Evolutionary conservation across 345 rosid genomes (phyloP).

Genomic region (Melaleuca alternifolia): DNA sequence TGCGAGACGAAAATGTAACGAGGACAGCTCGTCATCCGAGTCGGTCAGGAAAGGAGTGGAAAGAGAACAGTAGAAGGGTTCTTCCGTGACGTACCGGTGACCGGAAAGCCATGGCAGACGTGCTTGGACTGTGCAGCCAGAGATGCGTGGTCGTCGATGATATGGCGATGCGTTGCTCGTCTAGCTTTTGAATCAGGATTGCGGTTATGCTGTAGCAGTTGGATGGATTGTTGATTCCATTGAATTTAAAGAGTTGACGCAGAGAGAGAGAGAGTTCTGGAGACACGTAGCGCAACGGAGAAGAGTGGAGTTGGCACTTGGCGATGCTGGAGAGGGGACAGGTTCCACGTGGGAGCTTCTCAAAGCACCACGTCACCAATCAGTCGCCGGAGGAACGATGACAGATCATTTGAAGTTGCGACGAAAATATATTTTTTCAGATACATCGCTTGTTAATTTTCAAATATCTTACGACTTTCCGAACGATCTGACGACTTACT

Average conservation of each 20-base stretch:
- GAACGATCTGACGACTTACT: neutral
- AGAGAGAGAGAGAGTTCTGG: neutral
- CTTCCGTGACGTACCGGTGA: slow-evolving; percentile 20
- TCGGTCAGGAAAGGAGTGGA: neutral
- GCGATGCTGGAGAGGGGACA: neutral
- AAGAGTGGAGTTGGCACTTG: neutral
- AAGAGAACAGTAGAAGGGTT: neutral
- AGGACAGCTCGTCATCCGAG: neutral
- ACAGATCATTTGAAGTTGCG: neutral
- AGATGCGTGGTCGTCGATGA: neutral
- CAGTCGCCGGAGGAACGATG: neutral
- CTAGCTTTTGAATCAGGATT: neutral
- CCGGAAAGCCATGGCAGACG: slow-evolving; percentile 23
- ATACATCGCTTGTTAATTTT: neutral
- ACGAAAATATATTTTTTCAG: neutral
- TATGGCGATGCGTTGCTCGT: neutral
- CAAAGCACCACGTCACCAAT: neutral
- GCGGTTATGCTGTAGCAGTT: neutral
- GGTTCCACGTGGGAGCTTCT: neutral
- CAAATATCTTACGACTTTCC: neutral
- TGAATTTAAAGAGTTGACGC: neutral
- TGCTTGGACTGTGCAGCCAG: neutral
- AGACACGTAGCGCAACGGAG: neutral
- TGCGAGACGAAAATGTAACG: neutral
- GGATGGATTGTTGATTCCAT: neutral